Evolutionary conservation across 805 yeast species (phyloP), one percentile per base, ranked within the genome.

Genomic region (Metschnikowia corniflorae): DNA sequence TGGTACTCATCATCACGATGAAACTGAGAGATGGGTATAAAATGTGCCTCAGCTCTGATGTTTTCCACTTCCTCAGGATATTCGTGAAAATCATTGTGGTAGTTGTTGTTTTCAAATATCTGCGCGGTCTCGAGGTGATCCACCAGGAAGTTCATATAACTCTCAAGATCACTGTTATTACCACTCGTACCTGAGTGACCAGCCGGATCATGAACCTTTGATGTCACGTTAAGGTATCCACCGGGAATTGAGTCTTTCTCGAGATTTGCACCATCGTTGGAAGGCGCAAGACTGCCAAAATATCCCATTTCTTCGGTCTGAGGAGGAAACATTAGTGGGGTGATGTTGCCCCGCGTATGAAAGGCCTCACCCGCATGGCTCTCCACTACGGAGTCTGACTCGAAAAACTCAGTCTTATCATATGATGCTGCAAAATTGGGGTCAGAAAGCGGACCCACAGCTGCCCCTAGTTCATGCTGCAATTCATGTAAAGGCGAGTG

Each of bases 381-480:
- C 10, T 38, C 40, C 22, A 42, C 32, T 29, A 27, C 31, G 15
- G 15, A 21, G 18, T 35, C 45, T 7, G 46, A 23, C 12, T 37
- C 43, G 16, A 27, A 39, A 18, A 37, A 27, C 10, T 31, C 43
- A 26, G 29, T 26, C 24, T 35, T 26, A 18, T 33, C 29, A 13
- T 29, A 30, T 4, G 24, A 17, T 14, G 30, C 17, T 15, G 29
- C 35, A 17, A 29, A 28, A 17, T 30, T 36, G 7, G 43, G 26
- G 20, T 42, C 48, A 19, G 57, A 50, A 31, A 40, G 42, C 12
- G 47, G 54, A 42, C 39, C 53, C 48, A 34, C 37, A 23, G 25
- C 40, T 30, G 29, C 46, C 39, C 37, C 26, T 32, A 44, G 26
- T 40, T 44, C 40, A n/a, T 38, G 37, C 31, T 38, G 39, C 19